Evolutionary conservation across 2,329 filamentous ascomycete species (phyloP).

Genomic region (Cladorrhinum sp.): DNA sequence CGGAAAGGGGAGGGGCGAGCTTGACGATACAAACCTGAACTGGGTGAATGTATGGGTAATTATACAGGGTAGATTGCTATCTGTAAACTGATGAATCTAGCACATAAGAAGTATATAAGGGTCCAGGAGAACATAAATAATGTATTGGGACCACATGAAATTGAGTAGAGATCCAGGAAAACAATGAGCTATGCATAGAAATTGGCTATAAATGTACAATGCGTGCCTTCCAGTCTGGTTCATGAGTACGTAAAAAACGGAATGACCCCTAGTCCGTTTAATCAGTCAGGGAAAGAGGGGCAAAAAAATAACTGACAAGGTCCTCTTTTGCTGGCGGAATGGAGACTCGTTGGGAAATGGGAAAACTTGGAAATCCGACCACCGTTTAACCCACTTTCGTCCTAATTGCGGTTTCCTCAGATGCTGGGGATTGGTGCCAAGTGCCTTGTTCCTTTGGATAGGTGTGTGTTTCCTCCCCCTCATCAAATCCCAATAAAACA

Average conservation of each 20-base stretch:
- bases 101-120: too few species aligned
- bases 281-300: slow-evolving; percentile 5
- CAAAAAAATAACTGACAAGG: neutral
- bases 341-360: slow-evolving; percentile 8
- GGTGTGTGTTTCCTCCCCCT: neutral
- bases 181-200: too few species aligned
- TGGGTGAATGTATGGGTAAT: neutral
- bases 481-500: neutral
- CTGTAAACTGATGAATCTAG: too few species aligned
- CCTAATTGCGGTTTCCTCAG: slow-evolving; percentile 8
- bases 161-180: too few species aligned
- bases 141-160: too few species aligned
- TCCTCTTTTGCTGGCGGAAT: neutral
- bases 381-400: slow-evolving; percentile 14
- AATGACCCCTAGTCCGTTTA: neutral
- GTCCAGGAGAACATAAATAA: too few species aligned
- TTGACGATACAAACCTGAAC: neutral
- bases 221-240: too few species aligned
- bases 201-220: too few species aligned
- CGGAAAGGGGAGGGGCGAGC: neutral
- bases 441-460: neutral
- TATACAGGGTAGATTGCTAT: neutral
- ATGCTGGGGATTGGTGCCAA: neutral
- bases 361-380: slow-evolving; percentile 22
- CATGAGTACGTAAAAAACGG: neutral